These are phyloP conservation scores for Fusarium sp. DNA, from an alignment of 2,329 filamentous ascomycete species.

Conservation along the genomic window DNA sequence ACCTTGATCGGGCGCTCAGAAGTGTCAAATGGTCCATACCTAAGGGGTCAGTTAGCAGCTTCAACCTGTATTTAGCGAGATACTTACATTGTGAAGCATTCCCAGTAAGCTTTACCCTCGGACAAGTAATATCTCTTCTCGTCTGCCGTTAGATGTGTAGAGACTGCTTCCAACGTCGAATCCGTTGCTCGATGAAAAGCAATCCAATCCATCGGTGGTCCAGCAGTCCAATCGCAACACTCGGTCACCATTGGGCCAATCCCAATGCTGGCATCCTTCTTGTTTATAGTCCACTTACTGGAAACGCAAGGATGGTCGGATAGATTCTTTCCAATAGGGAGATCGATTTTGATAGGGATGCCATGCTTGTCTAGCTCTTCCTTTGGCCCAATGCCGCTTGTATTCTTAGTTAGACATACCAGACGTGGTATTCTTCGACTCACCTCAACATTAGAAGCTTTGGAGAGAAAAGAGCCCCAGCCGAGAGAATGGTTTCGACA, in stretches of 20 bases:
- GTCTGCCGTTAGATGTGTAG: fast-evolving
- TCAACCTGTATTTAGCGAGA: too few relatives aligned
- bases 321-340: neutral
- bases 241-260: neutral
- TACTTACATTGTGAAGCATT: neutral
- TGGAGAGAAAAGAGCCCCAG: neutral
- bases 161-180: neutral
- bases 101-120: neutral
- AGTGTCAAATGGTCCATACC: neutral
- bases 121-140: neutral
- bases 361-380: neutral
- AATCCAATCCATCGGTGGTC: neutral
- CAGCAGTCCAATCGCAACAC: neutral
- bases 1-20: neutral
- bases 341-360: neutral
- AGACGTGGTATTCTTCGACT: neutral
- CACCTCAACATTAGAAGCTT: neutral
- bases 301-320: neutral
- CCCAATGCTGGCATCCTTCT: neutral
- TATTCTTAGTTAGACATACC: neutral
- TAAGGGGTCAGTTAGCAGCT: neutral
- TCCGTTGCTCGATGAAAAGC: neutral
- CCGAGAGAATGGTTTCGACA: neutral
- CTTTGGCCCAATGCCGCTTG: neutral
- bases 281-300: neutral